These are phyloP conservation scores for Carpinus viminea DNA, from an alignment of 306 rosid species.

Conservation along the genomic window DNA sequence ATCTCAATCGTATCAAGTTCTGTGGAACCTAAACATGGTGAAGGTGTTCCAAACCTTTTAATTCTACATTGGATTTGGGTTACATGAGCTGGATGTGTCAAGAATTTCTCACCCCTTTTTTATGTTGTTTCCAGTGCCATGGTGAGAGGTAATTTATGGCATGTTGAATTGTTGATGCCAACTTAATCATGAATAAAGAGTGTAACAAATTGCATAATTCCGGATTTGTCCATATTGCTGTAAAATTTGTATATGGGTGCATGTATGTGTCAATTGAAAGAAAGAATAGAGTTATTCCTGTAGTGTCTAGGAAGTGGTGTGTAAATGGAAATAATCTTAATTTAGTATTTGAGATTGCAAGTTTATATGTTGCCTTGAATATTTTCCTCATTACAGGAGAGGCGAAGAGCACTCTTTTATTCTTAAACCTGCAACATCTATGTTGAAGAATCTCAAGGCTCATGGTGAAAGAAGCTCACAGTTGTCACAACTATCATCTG, in stretches of 20 bases:
- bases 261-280: not conserved
- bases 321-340: not conserved
- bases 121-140: not conserved
- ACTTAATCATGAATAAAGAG: not conserved
- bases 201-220: constrained; percentile 1
- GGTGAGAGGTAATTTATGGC: not conserved
- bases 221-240: not conserved
- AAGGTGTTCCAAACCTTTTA: not conserved
- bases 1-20: not conserved
- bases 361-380: not conserved
- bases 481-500: constrained; percentile 43
- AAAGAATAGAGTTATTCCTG: not conserved
- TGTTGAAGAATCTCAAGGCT: constrained; percentile 55
- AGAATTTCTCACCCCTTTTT: not conserved
- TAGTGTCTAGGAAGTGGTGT: not conserved
- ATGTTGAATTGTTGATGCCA: not conserved
- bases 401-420: constrained; percentile 95
- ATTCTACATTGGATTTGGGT: not conserved
- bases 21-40: not conserved
- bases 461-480: constrained; percentile 54
- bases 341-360: not conserved
- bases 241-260: not conserved
- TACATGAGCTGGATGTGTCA: not conserved
- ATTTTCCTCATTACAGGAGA: constrained; percentile 62
- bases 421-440: constrained; percentile 71